phyloP scores from a whole-genome alignment of 192 early-diverging fungal species.

The Allomyces macrogynus region DNA sequence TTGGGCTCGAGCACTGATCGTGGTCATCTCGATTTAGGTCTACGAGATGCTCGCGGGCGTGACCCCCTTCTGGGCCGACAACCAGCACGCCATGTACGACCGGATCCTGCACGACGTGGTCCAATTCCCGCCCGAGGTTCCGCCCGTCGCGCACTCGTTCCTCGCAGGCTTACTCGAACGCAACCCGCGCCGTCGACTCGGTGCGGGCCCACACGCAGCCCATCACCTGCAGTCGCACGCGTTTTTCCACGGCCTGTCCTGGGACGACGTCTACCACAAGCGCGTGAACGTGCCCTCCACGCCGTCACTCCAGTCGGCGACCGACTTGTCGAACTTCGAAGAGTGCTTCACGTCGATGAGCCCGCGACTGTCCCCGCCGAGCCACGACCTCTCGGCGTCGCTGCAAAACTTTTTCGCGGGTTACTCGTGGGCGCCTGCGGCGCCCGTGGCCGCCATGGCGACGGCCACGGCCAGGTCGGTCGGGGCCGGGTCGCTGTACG shows the following conservation, averaged over 20 bases:
- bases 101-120: slow-evolving; percentile 28
- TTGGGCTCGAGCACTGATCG: no score
- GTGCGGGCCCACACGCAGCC: slow-evolving; percentile 31
- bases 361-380: neutral
- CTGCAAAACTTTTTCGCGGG: neutral
- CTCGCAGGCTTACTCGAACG: slow-evolving; percentile 16
- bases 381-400: neutral
- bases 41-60: slow-evolving; percentile 2
- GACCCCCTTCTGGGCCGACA: slow-evolving; percentile 37
- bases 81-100: slow-evolving; percentile 33
- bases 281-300: slow-evolving; percentile 39
- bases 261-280: slow-evolving; percentile 44
- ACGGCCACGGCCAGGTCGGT: no score
- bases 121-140: slow-evolving; percentile 23
- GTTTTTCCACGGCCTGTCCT: slow-evolving; percentile 51
- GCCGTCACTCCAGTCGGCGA: slow-evolving; percentile 22
- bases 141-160: slow-evolving; percentile 18
- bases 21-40: no score
- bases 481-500: no score
- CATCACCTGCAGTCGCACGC: slow-evolving; percentile 49
- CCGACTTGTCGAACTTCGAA: neutral
- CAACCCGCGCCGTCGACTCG: slow-evolving; percentile 38
- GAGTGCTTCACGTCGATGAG: neutral
- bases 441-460: neutral
- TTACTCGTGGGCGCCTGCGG: neutral